Evolutionary conservation across 2,329 filamentous ascomycete genomes (phyloP).

Genomic region (Coniochaeta ligniaria): DNA sequence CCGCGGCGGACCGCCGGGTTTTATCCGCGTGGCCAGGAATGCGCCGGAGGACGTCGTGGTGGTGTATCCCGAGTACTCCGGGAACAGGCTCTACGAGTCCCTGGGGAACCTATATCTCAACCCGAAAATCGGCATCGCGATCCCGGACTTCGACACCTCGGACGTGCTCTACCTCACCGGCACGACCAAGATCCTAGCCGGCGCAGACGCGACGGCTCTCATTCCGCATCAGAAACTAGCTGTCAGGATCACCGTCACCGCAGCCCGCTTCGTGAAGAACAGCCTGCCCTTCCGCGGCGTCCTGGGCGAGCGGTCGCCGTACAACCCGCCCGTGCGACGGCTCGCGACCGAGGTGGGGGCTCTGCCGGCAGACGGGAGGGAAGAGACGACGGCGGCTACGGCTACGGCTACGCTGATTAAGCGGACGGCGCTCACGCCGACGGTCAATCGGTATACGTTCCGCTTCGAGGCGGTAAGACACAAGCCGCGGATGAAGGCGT

Average conservation of each 20-base stretch:
- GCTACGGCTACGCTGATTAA: conserved; percentile 47
- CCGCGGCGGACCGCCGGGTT: conserved; percentile 67
- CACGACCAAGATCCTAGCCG: conserved; percentile 56
- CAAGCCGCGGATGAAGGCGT: conserved; percentile 26
- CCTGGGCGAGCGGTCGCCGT: conserved; percentile 58
- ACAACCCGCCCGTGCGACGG: conserved; percentile 67
- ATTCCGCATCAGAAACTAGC: conserved; percentile 67
- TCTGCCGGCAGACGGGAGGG: background rate
- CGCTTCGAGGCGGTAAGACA: conserved; percentile 17
- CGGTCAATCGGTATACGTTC: conserved; percentile 57
- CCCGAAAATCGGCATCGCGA: conserved; percentile 59
- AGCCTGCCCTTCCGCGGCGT: conserved; percentile 63
- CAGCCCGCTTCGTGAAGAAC: conserved; percentile 53
- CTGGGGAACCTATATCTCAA: conserved; percentile 68
- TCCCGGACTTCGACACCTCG: conserved; percentile 69
- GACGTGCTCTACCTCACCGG: conserved; percentile 72
- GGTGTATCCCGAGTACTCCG: conserved; percentile 77
- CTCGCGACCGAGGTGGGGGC: conserved; percentile 49
- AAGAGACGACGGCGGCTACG: conserved; percentile 8
- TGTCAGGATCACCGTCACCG: conserved; percentile 57
- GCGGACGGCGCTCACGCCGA: conserved; percentile 56
- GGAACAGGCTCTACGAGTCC: conserved; percentile 78
- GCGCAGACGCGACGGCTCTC: conserved; percentile 50
- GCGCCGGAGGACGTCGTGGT: conserved; percentile 36
- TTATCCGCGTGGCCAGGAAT: conserved; percentile 61